Conservation (phyloP, 257 asterid species). For the Mentha longifolia region DNA sequence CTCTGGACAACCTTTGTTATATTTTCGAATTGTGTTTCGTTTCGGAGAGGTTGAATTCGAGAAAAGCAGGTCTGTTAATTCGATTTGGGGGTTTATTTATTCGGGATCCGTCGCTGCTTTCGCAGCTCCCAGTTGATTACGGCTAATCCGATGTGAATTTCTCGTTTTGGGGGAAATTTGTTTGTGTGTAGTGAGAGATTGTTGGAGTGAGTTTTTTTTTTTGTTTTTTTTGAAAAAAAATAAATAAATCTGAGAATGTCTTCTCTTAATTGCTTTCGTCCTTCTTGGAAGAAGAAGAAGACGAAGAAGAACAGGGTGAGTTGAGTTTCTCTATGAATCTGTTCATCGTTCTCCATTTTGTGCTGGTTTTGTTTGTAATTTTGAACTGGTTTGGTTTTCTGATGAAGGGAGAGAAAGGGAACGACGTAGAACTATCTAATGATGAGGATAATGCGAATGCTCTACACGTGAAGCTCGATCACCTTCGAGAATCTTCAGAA, state of each 20-base stretch:
- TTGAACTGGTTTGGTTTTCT: conserved; percentile 18
- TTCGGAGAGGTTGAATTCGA: conserved; percentile 48
- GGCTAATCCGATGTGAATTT: conserved; percentile 54
- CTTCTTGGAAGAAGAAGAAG: conserved; percentile 43
- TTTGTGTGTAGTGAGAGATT: conserved; percentile 35
- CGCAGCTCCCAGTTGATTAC: conserved; percentile 67
- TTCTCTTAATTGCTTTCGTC: conserved; percentile 47
- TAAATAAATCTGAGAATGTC: conserved; percentile 46
- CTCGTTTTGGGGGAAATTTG: conserved; percentile 16
- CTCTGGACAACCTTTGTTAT: conserved; percentile 63
- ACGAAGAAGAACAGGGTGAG: conserved; percentile 43
- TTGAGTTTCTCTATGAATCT: background rate
- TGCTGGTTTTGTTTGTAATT: background rate
- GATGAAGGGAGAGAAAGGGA: conserved; percentile 44
- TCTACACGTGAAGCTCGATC: conserved; percentile 47
- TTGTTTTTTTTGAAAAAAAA: too few species aligned
- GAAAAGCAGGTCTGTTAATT: conserved; percentile 36
- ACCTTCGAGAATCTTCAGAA: conserved; percentile 39
- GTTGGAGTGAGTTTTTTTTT: background rate
- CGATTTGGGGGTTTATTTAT: conserved; percentile 37
- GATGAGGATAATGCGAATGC: conserved; percentile 30
- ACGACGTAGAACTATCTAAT: conserved; percentile 25
- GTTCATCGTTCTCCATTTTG: background rate
- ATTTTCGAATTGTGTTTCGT: conserved; percentile 33
- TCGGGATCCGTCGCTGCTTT: conserved; percentile 49